Conservation (phyloP, 148 eudicot genomes). For the Vaccinium vitisidaea region DNA sequence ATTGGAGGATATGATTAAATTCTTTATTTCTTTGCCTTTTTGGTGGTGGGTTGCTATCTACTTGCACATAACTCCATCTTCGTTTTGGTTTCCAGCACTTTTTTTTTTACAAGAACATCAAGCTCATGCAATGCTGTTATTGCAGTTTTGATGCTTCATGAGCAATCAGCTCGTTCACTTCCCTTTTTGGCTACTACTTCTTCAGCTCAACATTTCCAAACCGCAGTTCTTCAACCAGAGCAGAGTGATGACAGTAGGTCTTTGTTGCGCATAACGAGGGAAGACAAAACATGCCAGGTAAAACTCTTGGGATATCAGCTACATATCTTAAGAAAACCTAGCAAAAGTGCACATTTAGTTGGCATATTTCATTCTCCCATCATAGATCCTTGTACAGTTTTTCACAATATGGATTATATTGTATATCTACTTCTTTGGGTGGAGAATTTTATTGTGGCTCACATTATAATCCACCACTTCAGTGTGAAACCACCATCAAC, state of each 20-base stretch:
- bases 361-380: not conserved
- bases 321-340: not conserved
- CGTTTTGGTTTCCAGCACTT: not conserved
- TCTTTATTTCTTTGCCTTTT: not conserved
- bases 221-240: slow-evolving; percentile 65
- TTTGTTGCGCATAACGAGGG: slow-evolving; percentile 37
- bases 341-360: not conserved
- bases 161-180: slow-evolving; percentile 44
- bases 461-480: not conserved
- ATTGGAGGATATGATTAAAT: not conserved
- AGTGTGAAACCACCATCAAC: not conserved
- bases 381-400: not conserved
- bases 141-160: slow-evolving; percentile 62
- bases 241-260: slow-evolving; percentile 55
- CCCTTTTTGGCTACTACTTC: slow-evolving; percentile 40
- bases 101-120: not conserved
- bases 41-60: slow-evolving; percentile 5
- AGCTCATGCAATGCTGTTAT: slow-evolving; percentile 6
- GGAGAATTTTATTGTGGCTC: not conserved
- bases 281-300: slow-evolving; percentile 63
- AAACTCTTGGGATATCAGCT: slow-evolving; percentile 15
- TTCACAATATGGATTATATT: not conserved
- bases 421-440: not conserved
- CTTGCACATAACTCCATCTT: not conserved
- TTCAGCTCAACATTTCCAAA: slow-evolving; percentile 51